phyloP scores from a whole-genome alignment of 352 stramenopile species.

The Elongisporangium prolatum region DNA sequence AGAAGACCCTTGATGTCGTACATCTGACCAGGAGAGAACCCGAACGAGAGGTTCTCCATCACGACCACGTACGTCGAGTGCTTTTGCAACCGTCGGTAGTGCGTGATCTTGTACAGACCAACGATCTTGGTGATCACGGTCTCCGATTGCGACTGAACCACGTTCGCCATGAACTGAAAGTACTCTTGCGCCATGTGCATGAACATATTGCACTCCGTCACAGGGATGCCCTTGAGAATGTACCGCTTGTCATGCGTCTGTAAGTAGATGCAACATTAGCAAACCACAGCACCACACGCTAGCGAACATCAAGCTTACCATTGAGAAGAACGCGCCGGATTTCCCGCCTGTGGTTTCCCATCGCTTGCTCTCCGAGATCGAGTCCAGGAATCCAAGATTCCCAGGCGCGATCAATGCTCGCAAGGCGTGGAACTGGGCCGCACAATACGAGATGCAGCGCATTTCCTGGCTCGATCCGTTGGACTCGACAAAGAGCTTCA shows the following conservation, averaged over 20 bases:
- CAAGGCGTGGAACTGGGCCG: slow-evolving; percentile 78
- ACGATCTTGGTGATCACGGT: slow-evolving; percentile 86
- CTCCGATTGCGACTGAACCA: slow-evolving; percentile 47
- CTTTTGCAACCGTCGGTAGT: slow-evolving; percentile 54
- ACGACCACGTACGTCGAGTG: slow-evolving; percentile 81
- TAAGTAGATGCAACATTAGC: slow-evolving; percentile 9
- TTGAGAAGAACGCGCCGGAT: slow-evolving; percentile 82
- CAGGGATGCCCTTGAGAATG: slow-evolving; percentile 79
- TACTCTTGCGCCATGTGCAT: slow-evolving; percentile 85
- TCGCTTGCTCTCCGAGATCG: slow-evolving; percentile 65
- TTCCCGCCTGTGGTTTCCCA: slow-evolving; percentile 82
- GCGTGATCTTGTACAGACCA: slow-evolving; percentile 73
- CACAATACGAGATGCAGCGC: slow-evolving; percentile 74
- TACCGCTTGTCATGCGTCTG: slow-evolving; percentile 83
- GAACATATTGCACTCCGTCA: slow-evolving; percentile 90
- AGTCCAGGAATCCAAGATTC: slow-evolving; percentile 81
- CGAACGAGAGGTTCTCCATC: slow-evolving; percentile 86
- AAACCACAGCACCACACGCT: slow-evolving; percentile 1
- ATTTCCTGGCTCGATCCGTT: slow-evolving; percentile 50
- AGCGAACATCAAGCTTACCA: slow-evolving; percentile 34
- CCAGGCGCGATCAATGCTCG: slow-evolving; percentile 56
- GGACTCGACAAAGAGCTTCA: slow-evolving; percentile 69
- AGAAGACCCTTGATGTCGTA: slow-evolving; percentile 87
- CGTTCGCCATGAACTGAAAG: slow-evolving; percentile 78
- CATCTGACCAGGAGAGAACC: slow-evolving; percentile 70